A percentile compares a stretch with the other conserved stretches of the same genome.
These are phyloP conservation scores for Hypomontagnella monticulosa DNA, from an alignment of 495 filamentous ascomycete species.

Conservation along the genomic window DNA sequence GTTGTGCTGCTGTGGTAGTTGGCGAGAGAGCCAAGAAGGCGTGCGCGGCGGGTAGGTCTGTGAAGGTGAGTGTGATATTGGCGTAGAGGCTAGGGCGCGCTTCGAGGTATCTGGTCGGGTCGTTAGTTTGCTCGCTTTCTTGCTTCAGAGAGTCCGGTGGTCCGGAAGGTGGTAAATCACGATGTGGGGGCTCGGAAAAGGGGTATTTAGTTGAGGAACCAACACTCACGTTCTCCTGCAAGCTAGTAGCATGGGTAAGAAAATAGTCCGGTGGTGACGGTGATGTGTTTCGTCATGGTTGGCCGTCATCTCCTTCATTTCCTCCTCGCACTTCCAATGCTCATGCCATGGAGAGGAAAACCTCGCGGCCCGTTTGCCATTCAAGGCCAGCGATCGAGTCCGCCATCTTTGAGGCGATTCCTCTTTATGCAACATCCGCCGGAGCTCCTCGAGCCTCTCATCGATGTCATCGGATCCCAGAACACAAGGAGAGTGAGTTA, in stretches of 20 bases:
- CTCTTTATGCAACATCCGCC: conserved; percentile 2
- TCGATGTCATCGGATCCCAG: neutral
- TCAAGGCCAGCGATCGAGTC: neutral
- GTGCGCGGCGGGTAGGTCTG: conserved; percentile 30
- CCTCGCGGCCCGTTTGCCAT: neutral
- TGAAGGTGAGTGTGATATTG: conserved; percentile 43
- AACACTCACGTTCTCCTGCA: conserved; percentile 45
- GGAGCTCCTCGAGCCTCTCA: conserved; percentile 1
- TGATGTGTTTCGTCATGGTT: neutral
- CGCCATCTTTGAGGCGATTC: neutral
- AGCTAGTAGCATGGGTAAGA: conserved; percentile 35
- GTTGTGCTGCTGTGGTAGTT: neutral
- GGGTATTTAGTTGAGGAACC: neutral
- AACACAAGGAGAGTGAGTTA: conserved; percentile 15
- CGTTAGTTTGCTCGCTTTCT: conserved; percentile 5
- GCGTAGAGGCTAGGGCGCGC: conserved; percentile 36
- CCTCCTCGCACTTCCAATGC: conserved; percentile 9
- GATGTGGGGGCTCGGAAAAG: neutral
- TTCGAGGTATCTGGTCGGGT: conserved; percentile 39
- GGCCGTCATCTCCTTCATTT: conserved; percentile 1
- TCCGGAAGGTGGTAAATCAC: neutral
- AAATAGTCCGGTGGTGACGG: neutral
- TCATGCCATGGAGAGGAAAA: conserved; percentile 13
- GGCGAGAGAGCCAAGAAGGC: conserved; percentile 8
- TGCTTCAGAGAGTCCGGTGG: neutral